Conservation (phyloP, 352 stramenopile genomes). For the Peronospora farinosa region DNA sequence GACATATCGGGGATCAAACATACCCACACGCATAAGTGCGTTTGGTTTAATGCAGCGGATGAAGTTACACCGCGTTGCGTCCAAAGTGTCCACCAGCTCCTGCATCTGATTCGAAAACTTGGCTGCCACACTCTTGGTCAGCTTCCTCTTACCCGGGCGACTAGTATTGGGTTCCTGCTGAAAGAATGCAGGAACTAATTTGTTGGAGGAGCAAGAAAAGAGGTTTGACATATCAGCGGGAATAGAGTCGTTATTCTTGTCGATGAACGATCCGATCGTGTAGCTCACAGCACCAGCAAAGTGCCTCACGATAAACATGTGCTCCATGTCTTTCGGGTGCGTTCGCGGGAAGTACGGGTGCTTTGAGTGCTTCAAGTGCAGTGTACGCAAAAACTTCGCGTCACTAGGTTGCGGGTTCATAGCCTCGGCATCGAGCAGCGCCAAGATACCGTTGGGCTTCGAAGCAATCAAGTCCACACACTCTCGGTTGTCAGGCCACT, state of each 20-base stretch:
- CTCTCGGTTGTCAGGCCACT: conserved; percentile 88
- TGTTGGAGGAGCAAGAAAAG: conserved; percentile 66
- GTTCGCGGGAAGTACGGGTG: conserved; percentile 81
- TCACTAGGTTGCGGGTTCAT: conserved; percentile 88
- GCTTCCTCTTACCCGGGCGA: conserved; percentile 70
- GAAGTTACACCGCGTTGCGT: conserved; percentile 81
- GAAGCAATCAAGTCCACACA: conserved; percentile 86
- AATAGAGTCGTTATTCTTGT: conserved; percentile 90
- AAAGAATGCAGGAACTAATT: conserved; percentile 62
- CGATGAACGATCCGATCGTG: conserved; percentile 85
- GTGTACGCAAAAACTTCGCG: conserved; percentile 73
- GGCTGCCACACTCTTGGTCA: conserved; percentile 61
- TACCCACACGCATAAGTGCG: conserved; percentile 55
- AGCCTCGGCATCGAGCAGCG: conserved; percentile 80
- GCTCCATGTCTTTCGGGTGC: conserved; percentile 86
- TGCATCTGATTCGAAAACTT: conserved; percentile 87
- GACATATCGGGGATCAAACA: conserved; percentile 86
- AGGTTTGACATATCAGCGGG: conserved; percentile 78
- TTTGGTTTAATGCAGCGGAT: conserved; percentile 92
- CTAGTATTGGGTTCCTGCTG: conserved; percentile 46
- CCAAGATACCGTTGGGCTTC: conserved; percentile 76
- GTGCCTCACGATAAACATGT: conserved; percentile 87
- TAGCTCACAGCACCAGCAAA: conserved; percentile 88
- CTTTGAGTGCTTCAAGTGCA: conserved; percentile 83
- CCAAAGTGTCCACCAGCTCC: conserved; percentile 80